Conservation (phyloP, 306 rosid species). For the Rosa rugosa region DNA sequence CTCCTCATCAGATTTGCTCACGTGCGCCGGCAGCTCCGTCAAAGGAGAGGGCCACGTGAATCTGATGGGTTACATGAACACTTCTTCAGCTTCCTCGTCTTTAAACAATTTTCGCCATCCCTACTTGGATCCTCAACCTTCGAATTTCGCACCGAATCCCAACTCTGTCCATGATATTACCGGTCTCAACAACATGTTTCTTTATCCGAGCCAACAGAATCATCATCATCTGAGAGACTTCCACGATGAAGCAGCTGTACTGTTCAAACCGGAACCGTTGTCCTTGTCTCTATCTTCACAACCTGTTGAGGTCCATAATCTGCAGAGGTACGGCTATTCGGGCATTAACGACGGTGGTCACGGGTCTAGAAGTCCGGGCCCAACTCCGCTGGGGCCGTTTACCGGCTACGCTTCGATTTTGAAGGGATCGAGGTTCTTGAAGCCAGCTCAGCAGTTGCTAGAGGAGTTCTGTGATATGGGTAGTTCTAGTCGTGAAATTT, state of each 20-base stretch:
- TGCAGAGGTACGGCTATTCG: conserved; percentile 41
- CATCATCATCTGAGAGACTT: background rate
- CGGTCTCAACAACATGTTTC: background rate
- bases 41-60: conserved; percentile 36
- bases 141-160: background rate
- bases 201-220: background rate
- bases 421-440: conserved; percentile 73
- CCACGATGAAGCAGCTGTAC: conserved; percentile 21
- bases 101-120: background rate
- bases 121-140: background rate
- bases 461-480: conserved; percentile 61
- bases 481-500: conserved; percentile 32
- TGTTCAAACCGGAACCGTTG: conserved; percentile 70
- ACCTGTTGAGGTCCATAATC: conserved; percentile 27
- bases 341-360: conserved; percentile 24
- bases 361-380: conserved; percentile 39
- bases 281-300: conserved; percentile 64
- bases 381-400: conserved; percentile 59
- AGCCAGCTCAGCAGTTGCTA: conserved; percentile 71
- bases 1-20: conserved; percentile 48
- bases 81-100: background rate
- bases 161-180: background rate
- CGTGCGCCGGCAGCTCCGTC: conserved; percentile 15
- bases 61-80: conserved; percentile 37
- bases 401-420: conserved; percentile 68